phyloP scores from a whole-genome alignment of 176 grass and related monocot genomes.

The Echinochloa phyllopogon region DNA sequence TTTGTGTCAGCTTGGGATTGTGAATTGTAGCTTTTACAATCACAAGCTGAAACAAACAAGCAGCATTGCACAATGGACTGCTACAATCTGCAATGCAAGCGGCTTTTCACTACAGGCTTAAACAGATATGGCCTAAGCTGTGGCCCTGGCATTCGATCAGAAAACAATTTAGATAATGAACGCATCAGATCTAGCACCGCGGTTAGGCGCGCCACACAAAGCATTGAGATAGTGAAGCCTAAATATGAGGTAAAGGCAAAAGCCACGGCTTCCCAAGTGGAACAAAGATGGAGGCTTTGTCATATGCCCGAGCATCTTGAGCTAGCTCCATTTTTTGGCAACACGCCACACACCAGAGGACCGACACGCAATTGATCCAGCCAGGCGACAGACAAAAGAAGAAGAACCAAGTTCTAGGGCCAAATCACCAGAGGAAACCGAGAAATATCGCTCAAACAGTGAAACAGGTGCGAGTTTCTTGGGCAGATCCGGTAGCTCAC shows the following conservation, averaged over 20 bases:
- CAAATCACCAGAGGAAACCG: conserved; percentile 11
- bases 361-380: neutral
- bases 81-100: no score
- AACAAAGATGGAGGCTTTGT: neutral
- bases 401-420: neutral
- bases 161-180: neutral
- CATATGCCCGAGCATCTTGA: conserved; percentile 1
- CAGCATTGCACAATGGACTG: no score
- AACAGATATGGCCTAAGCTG: neutral
- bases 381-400: neutral
- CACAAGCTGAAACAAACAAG: neutral
- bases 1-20: neutral
- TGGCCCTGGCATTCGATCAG: neutral
- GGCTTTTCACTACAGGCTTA: no score
- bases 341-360: neutral
- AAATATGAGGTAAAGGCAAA: neutral
- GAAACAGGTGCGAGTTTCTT: neutral
- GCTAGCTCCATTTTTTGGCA: conserved; percentile 8
- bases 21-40: neutral
- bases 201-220: neutral
- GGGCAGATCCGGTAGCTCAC: conserved; percentile 54
- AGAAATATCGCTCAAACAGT: neutral
- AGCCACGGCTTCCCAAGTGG: neutral
- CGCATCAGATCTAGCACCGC: conserved; percentile 13
- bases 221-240: neutral